Evolutionary conservation across 2,329 filamentous ascomycete species (phyloP), one percentile per base, ranked within the genome.

Genomic region (Aspergillus pseudoterreus): DNA sequence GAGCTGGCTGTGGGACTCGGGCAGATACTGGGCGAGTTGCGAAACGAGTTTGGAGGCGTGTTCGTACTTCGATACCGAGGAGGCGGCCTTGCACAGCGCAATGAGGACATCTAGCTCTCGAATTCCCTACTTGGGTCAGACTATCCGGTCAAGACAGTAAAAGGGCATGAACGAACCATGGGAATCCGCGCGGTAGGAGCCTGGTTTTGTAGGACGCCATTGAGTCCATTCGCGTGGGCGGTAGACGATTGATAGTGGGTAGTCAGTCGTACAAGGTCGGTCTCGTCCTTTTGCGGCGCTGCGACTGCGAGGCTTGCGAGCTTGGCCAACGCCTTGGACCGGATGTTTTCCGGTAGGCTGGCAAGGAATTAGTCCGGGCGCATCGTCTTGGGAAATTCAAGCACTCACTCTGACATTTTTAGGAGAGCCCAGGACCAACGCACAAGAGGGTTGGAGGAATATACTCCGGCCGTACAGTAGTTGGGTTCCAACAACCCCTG

Each of bases 31-130:
- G 6, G 85, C 82, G 38, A 99, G 76, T 60, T 95, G 91, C 32
- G 80, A 78, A n/a, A 86, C 82, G 36, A 99, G 82, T 62, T 84
- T 87, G 63, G 88, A 83, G 24, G 91, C 92, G 65, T 88, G 87
- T 54, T 89, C 83, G 39, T 76, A 71, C 43, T 83, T 85, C 47
- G 85, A 80, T 22, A 97, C 79, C 21, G 84, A 81, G 4, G 90
- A 87, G 3, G 92, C 90, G 48, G 92, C 90, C 73, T 92, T 92
- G 77, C 92, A 97, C 22, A 99, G 79, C 41, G 94, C 90, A 22
- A 97, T 75, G 22, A 99, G 80, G 48, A 95, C 88, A 70, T 99
- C 92, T 60, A 96, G 86, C 77, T 99, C 95, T 63, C 89, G 86
- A 49, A 92, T 84, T 48, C 86, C 89, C 90, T 95, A 54, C 44